These are phyloP conservation scores for Nakazawaea pomicola DNA, from an alignment of 805 yeast genomes.

Conservation along the genomic window DNA sequence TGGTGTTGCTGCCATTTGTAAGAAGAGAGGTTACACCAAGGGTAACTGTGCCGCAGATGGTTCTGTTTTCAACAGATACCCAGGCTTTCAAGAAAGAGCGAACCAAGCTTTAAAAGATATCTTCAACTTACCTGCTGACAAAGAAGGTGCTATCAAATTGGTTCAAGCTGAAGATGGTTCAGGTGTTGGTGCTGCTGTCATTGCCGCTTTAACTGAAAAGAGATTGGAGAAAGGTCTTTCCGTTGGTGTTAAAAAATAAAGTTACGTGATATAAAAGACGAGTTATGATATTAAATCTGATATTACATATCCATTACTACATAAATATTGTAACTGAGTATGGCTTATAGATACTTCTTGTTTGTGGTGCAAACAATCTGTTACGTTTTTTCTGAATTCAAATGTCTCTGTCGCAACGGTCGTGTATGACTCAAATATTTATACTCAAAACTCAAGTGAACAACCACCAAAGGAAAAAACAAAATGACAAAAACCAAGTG, in stretches of 20 bases:
- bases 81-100: conserved; percentile 85
- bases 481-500: no score
- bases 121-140: conserved; percentile 62
- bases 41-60: conserved; percentile 97
- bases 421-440: no score
- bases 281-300: no score
- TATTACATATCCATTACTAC: no score
- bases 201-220: conserved; percentile 88
- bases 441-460: no score
- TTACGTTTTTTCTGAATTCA: no score
- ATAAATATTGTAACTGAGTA: no score
- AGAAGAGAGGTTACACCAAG: conserved; percentile 71
- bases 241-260: conserved; percentile 44
- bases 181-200: conserved; percentile 98
- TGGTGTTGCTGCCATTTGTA: conserved; percentile 92
- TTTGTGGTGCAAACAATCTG: no score
- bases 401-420: no score
- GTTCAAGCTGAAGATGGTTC: conserved; percentile 97
- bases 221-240: conserved; percentile 69
- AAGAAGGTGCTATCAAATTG: conserved; percentile 74
- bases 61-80: conserved; percentile 90
- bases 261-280: no score
- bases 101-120: conserved; percentile 85
- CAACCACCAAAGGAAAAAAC: no score
- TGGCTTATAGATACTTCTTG: no score